phyloP scores from a whole-genome alignment of 805 yeast genomes.

The Metschnikowia continentalis region DNA sequence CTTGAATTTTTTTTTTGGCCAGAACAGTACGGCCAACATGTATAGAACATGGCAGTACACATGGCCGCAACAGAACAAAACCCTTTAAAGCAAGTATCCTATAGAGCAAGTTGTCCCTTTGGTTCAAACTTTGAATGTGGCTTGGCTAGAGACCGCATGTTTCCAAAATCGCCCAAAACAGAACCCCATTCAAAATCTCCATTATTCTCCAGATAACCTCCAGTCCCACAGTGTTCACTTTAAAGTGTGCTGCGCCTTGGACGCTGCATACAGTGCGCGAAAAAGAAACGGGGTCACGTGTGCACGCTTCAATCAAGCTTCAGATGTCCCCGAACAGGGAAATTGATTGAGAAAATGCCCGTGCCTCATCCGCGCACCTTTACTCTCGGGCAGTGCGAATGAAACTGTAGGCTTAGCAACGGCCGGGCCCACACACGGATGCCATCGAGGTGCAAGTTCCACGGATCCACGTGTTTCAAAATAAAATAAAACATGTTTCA shows the following conservation, averaged over 20 bases:
- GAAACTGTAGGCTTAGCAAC: neutral
- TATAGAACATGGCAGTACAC: neutral
- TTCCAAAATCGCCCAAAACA: too few species aligned
- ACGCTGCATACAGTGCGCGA: slow-evolving; percentile 1
- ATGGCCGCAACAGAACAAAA: neutral
- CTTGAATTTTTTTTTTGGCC: neutral
- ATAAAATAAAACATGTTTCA: neutral
- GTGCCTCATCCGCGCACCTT: neutral
- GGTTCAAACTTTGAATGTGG: too few species aligned
- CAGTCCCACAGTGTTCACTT: neutral
- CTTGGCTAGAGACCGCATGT: too few species aligned
- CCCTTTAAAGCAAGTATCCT: too few species aligned
- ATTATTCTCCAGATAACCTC: too few species aligned
- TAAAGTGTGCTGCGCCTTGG: slow-evolving; percentile 4
- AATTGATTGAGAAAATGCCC: neutral
- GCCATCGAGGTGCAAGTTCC: neutral
- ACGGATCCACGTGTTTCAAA: too few species aligned
- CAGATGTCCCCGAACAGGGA: neutral
- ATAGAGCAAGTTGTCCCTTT: too few species aligned
- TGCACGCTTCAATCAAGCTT: neutral
- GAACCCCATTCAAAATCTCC: too few species aligned
- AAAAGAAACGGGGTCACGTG: slow-evolving; percentile 9
- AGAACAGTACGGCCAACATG: neutral
- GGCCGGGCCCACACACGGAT: neutral
- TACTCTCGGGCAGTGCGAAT: neutral